A percentile compares a stretch with the other conserved stretches of the same genome.
phyloP scores from a whole-genome alignment of 2,329 filamentous ascomycete species.

The Hymenoscyphus albidus region DNA sequence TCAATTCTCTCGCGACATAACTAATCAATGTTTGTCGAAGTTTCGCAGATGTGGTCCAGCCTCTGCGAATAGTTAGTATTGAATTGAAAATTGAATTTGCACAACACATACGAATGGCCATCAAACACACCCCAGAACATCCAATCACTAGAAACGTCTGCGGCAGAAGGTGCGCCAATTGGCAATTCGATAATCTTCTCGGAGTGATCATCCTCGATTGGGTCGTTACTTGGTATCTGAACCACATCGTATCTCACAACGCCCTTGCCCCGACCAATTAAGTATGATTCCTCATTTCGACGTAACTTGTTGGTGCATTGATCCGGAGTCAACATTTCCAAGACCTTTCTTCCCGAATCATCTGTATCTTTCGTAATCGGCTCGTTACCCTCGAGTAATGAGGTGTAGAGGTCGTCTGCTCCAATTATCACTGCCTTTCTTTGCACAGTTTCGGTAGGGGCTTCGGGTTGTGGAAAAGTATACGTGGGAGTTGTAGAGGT shows the following conservation, averaged over 20 bases:
- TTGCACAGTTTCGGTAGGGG: conserved; percentile 41
- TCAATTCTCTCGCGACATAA: conserved; percentile 89
- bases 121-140: conserved; percentile 99
- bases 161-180: conserved; percentile 45
- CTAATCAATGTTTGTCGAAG: conserved; percentile 87
- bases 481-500: conserved; percentile 27
- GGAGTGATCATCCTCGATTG: conserved; percentile 96
- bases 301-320: conserved; percentile 88
- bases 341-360: conserved; percentile 76
- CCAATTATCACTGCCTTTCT: conserved; percentile 80
- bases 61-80: conserved; percentile 48
- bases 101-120: conserved; percentile 74
- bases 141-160: conserved; percentile 72
- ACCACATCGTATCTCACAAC: conserved; percentile 93
- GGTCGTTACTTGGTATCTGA: conserved; percentile 92
- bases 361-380: conserved; percentile 86
- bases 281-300: conserved; percentile 85
- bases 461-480: conserved; percentile 19
- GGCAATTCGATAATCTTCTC: conserved; percentile 96
- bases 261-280: conserved; percentile 83
- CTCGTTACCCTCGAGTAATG: conserved; percentile 77
- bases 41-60: conserved; percentile 97
- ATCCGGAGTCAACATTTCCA: conserved; percentile 95
- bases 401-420: conserved; percentile 84
- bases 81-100: background rate